Evolutionary conservation across 2,329 filamentous ascomycete species (phyloP).

Genomic region (Phaeophleospora eucalypticola): DNA sequence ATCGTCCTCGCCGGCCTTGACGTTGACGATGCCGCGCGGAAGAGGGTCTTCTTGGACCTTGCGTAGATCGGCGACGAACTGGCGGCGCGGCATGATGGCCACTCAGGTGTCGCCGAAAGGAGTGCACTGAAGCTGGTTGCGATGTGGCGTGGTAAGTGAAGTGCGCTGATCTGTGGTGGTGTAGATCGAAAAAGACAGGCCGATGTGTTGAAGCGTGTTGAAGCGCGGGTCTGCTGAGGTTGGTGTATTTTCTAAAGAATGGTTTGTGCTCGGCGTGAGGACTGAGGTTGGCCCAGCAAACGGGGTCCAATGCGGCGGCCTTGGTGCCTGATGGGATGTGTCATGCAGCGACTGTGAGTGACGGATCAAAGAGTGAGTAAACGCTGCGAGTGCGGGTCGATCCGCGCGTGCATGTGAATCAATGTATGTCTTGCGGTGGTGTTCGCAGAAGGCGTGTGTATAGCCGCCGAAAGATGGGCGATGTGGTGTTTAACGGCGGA

Average conservation of each 20-base stretch:
- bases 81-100: slow-evolving; percentile 59
- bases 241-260: not conserved
- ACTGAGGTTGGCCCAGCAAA: not conserved
- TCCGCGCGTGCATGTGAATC: not conserved
- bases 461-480: too few relatives aligned
- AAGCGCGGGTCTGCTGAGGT: not conserved
- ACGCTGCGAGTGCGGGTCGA: not conserved
- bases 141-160: too few relatives aligned
- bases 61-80: slow-evolving; percentile 59
- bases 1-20: slow-evolving; percentile 64
- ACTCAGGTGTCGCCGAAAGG: too few relatives aligned
- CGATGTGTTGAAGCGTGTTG: not conserved
- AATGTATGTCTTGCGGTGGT: not conserved
- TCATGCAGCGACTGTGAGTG: not conserved
- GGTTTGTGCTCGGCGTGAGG: too few relatives aligned
- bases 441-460: not conserved
- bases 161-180: too few relatives aligned
- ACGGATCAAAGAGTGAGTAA: not conserved
- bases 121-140: not conserved
- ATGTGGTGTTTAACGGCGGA: too few relatives aligned
- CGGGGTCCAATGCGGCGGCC: not conserved
- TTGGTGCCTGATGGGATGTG: not conserved
- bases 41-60: slow-evolving; percentile 36
- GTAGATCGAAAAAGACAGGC: not conserved
- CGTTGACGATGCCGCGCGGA: slow-evolving; percentile 49